Percentiles rank a stretch among this genome's conserved stretches.
These are phyloP conservation scores for Penicillium coprophilum DNA, from an alignment of 495 filamentous ascomycete genomes.

Conservation along the genomic window DNA sequence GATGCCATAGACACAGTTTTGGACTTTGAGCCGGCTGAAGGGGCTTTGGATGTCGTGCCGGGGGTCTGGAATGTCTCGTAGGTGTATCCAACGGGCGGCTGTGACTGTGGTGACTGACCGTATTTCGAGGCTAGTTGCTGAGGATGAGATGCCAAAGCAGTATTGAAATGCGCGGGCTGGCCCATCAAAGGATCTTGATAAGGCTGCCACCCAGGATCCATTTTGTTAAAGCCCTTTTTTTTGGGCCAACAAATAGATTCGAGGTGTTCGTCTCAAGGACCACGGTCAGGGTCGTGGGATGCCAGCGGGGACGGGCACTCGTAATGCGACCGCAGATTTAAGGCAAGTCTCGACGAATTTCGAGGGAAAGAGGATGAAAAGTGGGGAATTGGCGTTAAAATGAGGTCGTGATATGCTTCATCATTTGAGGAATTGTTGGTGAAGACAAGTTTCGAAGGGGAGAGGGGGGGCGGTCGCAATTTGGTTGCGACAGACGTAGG, in stretches of 20 bases:
- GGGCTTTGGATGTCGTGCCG: constrained; percentile 41
- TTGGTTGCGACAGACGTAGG: constrained; percentile 18
- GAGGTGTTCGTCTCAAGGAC: constrained; percentile 30
- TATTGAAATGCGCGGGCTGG: constrained; percentile 44
- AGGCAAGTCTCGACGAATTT: constrained; percentile 24
- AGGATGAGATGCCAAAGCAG: constrained; percentile 41
- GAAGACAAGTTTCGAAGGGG: constrained; percentile 12
- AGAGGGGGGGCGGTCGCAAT: constrained; percentile 23
- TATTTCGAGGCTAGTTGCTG: constrained; percentile 45
- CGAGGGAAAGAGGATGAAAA: constrained; percentile 18
- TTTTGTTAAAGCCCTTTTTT: constrained; percentile 18
- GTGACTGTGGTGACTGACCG: constrained; percentile 52
- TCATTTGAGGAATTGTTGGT: constrained; percentile 27
- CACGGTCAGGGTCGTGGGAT: constrained; percentile 35
- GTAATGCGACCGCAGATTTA: constrained; percentile 27
- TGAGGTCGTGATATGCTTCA: constrained; percentile 28
- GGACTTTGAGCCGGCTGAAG: constrained; percentile 54
- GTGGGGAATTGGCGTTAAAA: constrained; percentile 27
- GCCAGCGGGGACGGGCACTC: constrained; percentile 33
- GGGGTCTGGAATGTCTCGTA: constrained; percentile 71
- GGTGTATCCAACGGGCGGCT: constrained; percentile 65
- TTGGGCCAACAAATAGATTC: constrained; percentile 10
- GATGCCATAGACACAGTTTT: constrained; percentile 56
- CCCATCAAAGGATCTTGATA: constrained; percentile 50
- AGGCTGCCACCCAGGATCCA: constrained; percentile 56